Evolutionary conservation across 2,329 filamentous ascomycete species (phyloP).

Genomic region (Alternaria alternata): DNA sequence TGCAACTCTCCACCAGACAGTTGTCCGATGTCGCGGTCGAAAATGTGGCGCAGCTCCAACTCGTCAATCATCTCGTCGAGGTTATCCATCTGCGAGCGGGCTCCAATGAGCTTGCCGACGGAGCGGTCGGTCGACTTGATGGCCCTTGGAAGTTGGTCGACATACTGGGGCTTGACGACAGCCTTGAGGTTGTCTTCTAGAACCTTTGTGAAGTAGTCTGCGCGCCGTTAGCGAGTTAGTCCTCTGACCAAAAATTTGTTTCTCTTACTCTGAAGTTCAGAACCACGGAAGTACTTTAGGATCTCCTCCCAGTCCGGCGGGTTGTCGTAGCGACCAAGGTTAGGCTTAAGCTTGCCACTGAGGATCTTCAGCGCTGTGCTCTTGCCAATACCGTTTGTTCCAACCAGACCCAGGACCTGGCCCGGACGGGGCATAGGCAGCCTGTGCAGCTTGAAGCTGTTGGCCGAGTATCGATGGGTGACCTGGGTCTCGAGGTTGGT

Average conservation of each 20-base stretch:
- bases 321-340: conserved; percentile 92
- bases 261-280: conserved; percentile 88
- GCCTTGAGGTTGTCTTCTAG: conserved; percentile 97
- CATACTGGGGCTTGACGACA: conserved; percentile 98
- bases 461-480: conserved; percentile 97
- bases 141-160: conserved; percentile 95
- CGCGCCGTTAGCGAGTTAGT: conserved; percentile 28
- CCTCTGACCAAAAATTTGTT: neutral
- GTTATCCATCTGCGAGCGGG: conserved; percentile 79
- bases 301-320: conserved; percentile 99
- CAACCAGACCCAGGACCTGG: conserved; percentile 93
- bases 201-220: conserved; percentile 98
- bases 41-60: conserved; percentile 86
- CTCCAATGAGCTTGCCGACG: conserved; percentile 80
- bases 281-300: conserved; percentile 96
- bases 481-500: conserved; percentile 99
- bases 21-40: conserved; percentile 87
- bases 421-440: conserved; percentile 95
- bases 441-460: conserved; percentile 99
- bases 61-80: conserved; percentile 81
- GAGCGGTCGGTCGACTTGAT: conserved; percentile 82
- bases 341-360: conserved; percentile 97
- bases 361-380: conserved; percentile 99
- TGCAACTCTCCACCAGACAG: conserved; percentile 98
- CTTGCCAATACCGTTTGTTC: conserved; percentile 99